These are phyloP conservation scores for Madurella mycetomatis DNA, from an alignment of 2,329 filamentous ascomycete genomes.

Conservation along the genomic window DNA sequence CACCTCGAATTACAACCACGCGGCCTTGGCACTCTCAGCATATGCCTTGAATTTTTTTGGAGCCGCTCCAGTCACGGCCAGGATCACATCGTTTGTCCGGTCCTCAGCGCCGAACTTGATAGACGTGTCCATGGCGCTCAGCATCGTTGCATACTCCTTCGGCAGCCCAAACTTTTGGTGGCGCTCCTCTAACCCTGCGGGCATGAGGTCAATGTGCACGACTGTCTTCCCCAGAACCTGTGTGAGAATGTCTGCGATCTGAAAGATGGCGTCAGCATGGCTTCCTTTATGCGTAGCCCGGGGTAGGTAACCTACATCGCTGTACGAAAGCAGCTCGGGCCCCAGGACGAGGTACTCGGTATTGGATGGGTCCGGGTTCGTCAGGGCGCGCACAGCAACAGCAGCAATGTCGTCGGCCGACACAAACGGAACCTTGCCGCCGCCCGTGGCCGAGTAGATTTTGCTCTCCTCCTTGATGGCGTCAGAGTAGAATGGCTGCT, in stretches of 20 bases:
- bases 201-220: slow-evolving; percentile 32
- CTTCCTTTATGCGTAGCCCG: too few species aligned
- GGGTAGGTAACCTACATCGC: slow-evolving; percentile 26
- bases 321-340: slow-evolving; percentile 35
- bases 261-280: neutral
- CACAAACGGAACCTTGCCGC: slow-evolving; percentile 45
- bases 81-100: slow-evolving; percentile 32
- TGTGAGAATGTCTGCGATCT: slow-evolving; percentile 34
- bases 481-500: slow-evolving; percentile 25
- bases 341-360: slow-evolving; percentile 37
- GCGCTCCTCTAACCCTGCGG: slow-evolving; percentile 27
- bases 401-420: slow-evolving; percentile 44
- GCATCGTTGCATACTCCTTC: slow-evolving; percentile 30
- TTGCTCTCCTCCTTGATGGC: slow-evolving; percentile 37
- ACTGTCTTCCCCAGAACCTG: slow-evolving; percentile 32
- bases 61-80: slow-evolving; percentile 31
- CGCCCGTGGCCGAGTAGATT: slow-evolving; percentile 40
- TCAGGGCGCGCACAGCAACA: slow-evolving; percentile 39
- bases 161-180: slow-evolving; percentile 29
- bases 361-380: slow-evolving; percentile 36
- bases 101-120: slow-evolving; percentile 36
- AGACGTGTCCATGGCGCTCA: slow-evolving; percentile 32
- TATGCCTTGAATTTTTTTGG: slow-evolving; percentile 32
- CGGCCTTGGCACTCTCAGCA: slow-evolving; percentile 23
- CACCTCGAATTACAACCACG: slow-evolving; percentile 17